phyloP scores from a whole-genome alignment of 2,329 filamentous ascomycete species.

The Fusarium newnesense region DNA sequence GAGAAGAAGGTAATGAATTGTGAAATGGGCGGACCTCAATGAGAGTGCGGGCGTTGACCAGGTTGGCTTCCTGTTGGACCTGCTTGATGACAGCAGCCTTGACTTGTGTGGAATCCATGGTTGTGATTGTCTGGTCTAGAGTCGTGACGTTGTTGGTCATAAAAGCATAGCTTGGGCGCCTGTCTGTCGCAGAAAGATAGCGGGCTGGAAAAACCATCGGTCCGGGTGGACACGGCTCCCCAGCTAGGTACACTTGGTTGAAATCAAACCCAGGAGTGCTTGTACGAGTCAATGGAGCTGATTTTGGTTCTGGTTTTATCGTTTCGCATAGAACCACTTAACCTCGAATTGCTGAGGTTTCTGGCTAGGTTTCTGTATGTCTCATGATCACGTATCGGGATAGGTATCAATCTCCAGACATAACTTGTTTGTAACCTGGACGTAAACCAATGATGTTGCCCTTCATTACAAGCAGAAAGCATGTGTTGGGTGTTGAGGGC shows the following conservation, averaged over 20 bases:
- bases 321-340: background rate
- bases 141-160: slow-evolving; percentile 29
- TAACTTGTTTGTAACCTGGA: background rate
- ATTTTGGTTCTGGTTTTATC: background rate
- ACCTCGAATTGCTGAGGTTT: background rate
- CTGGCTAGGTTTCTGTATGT: background rate
- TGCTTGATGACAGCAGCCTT: slow-evolving; percentile 74
- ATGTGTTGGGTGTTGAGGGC: background rate
- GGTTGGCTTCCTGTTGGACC: slow-evolving; percentile 70
- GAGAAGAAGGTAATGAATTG: slow-evolving; percentile 5
- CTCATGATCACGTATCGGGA: background rate
- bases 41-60: slow-evolving; percentile 74
- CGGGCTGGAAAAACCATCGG: slow-evolving; percentile 25
- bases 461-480: background rate
- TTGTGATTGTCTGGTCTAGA: slow-evolving; percentile 37
- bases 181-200: slow-evolving; percentile 18
- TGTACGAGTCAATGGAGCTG: background rate
- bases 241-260: background rate
- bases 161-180: slow-evolving; percentile 27
- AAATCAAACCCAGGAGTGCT: background rate
- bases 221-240: slow-evolving; percentile 31
- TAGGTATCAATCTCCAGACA: background rate
- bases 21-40: slow-evolving; percentile 66
- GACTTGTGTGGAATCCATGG: slow-evolving; percentile 67
- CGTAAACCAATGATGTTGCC: background rate